Percentiles rank a stretch among this genome's conserved stretches.
These are phyloP conservation scores for Alternaria brassicicola DNA, from an alignment of 2,329 filamentous ascomycete species.

Conservation along the genomic window DNA sequence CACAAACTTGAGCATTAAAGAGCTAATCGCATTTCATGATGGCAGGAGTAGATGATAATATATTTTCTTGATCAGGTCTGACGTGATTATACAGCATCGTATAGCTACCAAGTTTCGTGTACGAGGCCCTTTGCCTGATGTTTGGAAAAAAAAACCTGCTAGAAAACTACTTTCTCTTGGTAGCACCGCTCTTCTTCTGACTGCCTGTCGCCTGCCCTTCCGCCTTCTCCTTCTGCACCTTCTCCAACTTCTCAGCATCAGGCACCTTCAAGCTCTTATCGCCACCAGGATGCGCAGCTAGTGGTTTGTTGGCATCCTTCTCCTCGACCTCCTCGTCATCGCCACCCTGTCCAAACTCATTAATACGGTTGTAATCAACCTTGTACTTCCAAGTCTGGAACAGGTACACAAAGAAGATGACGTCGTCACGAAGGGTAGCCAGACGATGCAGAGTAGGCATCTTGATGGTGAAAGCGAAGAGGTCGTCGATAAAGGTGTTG, in stretches of 20 bases:
- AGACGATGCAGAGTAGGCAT: slow-evolving; percentile 95
- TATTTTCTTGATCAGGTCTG: neutral
- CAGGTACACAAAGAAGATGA: slow-evolving; percentile 97
- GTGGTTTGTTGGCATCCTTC: slow-evolving; percentile 53
- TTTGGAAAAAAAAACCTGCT: neutral
- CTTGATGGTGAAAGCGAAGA: slow-evolving; percentile 99
- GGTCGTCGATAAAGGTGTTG: slow-evolving; percentile 98
- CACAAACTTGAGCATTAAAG: neutral
- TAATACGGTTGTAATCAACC: slow-evolving; percentile 88
- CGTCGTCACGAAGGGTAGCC: slow-evolving; percentile 89
- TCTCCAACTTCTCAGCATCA: slow-evolving; percentile 21
- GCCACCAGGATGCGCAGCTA: slow-evolving; percentile 44
- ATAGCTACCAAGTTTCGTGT: neutral
- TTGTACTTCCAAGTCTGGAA: slow-evolving; percentile 95
- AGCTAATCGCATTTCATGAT: no score
- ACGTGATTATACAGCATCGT: neutral
- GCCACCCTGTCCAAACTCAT: slow-evolving; percentile 98
- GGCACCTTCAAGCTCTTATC: slow-evolving; percentile 37
- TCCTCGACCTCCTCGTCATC: slow-evolving; percentile 72
- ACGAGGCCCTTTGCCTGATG: neutral
- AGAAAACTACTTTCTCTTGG: slow-evolving; percentile 39
- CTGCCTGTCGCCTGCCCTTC: slow-evolving; percentile 28
- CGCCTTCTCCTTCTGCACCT: slow-evolving; percentile 26
- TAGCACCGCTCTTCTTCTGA: slow-evolving; percentile 36
- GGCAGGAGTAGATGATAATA: neutral